Evolutionary conservation across 108 stramenopile genomes (phyloP).

Genomic region (Cyclotella atomus): DNA sequence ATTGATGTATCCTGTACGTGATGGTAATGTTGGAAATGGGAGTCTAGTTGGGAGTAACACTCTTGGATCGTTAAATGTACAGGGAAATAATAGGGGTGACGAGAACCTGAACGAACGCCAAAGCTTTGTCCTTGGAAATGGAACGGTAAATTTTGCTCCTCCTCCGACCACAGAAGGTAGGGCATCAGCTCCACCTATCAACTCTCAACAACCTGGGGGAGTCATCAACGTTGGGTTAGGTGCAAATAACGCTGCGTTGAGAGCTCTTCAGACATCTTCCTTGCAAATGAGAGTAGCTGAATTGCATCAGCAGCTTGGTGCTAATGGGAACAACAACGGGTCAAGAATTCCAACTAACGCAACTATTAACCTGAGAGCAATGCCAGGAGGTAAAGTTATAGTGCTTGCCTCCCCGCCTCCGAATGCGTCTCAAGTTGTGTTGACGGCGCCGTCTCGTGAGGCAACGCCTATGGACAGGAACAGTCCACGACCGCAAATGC

Average conservation of each 20-base stretch:
- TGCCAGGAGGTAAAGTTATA: constrained; percentile 16
- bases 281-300: constrained; percentile 50
- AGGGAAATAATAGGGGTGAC: not conserved
- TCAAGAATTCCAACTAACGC: not conserved
- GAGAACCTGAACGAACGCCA: not conserved
- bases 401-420: constrained; percentile 16
- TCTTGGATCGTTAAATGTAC: not conserved
- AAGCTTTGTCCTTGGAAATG: not conserved
- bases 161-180: constrained; percentile 12
- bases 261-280: constrained; percentile 33
- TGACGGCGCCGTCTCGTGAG: constrained; percentile 17
- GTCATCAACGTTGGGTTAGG: not conserved
- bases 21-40: not conserved
- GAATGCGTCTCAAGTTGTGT: not conserved
- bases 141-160: not conserved
- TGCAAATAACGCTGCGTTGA: constrained; percentile 21
- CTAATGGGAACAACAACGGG: constrained; percentile 2
- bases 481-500: constrained; percentile 23
- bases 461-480: constrained; percentile 22
- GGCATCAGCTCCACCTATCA: constrained; percentile 15
- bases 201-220: constrained; percentile 9
- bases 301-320: constrained; percentile 45
- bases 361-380: constrained; percentile 3
- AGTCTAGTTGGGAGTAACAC: not conserved
- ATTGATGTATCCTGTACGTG: not conserved